These are phyloP conservation scores for Singerocomus inundabilis DNA, from an alignment of 1,284 basidiomycete species.

Conservation along the genomic window DNA sequence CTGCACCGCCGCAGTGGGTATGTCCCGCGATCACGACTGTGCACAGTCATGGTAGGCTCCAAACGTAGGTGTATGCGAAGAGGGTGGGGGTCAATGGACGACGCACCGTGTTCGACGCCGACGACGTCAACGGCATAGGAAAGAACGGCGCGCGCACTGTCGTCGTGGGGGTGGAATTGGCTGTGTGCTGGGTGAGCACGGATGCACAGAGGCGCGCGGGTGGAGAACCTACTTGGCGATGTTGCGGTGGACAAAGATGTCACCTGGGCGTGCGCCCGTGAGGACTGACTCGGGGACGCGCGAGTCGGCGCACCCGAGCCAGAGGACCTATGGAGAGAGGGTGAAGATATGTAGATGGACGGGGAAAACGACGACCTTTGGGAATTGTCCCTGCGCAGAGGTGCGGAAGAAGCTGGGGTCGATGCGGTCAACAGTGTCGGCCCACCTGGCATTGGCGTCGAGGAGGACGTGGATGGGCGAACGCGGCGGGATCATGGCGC, in stretches of 20 bases:
- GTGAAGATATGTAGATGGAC: not conserved
- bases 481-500: slow-evolving; percentile 16
- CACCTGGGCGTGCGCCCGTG: slow-evolving; percentile 57
- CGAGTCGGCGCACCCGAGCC: slow-evolving; percentile 76
- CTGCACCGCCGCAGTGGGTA: slow-evolving; percentile 77
- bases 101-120: slow-evolving; percentile 80
- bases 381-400: slow-evolving; percentile 64
- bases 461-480: slow-evolving; percentile 47
- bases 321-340: slow-evolving; percentile 48
- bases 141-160: slow-evolving; percentile 76
- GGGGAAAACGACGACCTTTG: slow-evolving; percentile 42
- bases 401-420: slow-evolving; percentile 65
- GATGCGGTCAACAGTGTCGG: slow-evolving; percentile 48
- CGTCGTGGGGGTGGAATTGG: slow-evolving; percentile 80
- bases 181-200: too few relatives aligned
- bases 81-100: slow-evolving; percentile 12
- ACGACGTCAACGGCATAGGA: slow-evolving; percentile 79
- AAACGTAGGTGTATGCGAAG: not conserved
- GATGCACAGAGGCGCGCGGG: too few relatives aligned
- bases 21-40: slow-evolving; percentile 83
- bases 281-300: slow-evolving; percentile 60
- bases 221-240: slow-evolving; percentile 63
- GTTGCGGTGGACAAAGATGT: slow-evolving; percentile 69
- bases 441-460: slow-evolving; percentile 60
- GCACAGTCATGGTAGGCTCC: too few relatives aligned